Evolutionary conservation across 1,284 basidiomycete genomes (phyloP).

Genomic region (Xerocomus minutiporus): DNA sequence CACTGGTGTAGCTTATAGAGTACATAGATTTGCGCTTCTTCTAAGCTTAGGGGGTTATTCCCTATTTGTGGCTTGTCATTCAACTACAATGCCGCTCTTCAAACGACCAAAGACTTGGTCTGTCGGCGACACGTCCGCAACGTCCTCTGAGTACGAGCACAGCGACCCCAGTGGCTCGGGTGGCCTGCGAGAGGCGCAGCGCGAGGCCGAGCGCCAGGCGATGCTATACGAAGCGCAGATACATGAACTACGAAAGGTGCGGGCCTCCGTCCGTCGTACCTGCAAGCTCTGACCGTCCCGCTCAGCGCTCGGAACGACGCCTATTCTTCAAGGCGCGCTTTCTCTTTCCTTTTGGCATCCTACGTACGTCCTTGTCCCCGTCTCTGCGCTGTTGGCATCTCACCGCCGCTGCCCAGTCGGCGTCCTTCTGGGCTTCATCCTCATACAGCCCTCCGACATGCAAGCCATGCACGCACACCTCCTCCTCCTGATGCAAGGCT

Average conservation of each 20-base stretch:
- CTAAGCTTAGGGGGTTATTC: not conserved
- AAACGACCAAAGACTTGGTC: slow-evolving; percentile 23
- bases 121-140: slow-evolving; percentile 9
- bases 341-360: slow-evolving; percentile 46
- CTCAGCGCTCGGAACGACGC: slow-evolving; percentile 5
- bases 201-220: slow-evolving; percentile 19
- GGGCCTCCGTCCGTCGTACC: not conserved
- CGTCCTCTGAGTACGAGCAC: slow-evolving; percentile 18
- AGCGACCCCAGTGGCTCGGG: not conserved
- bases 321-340: slow-evolving; percentile 38
- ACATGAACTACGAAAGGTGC: slow-evolving; percentile 21
- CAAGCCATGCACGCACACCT: slow-evolving; percentile 53
- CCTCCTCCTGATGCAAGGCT: slow-evolving; percentile 51
- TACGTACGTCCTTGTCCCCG: slow-evolving; percentile 33
- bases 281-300: not conserved
- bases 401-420: slow-evolving; percentile 45
- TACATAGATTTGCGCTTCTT: too few relatives aligned
- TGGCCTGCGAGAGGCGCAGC: slow-evolving; percentile 13
- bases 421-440: slow-evolving; percentile 52
- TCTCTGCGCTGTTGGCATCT: not conserved
- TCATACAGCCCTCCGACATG: slow-evolving; percentile 60
- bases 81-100: slow-evolving; percentile 18
- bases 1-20: too few relatives aligned
- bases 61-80: not conserved
- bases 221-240: slow-evolving; percentile 24